A percentile compares a stretch with the other conserved stretches of the same genome.
phyloP scores from a whole-genome alignment of 805 yeast genomes.

The Candida insectorum region DNA sequence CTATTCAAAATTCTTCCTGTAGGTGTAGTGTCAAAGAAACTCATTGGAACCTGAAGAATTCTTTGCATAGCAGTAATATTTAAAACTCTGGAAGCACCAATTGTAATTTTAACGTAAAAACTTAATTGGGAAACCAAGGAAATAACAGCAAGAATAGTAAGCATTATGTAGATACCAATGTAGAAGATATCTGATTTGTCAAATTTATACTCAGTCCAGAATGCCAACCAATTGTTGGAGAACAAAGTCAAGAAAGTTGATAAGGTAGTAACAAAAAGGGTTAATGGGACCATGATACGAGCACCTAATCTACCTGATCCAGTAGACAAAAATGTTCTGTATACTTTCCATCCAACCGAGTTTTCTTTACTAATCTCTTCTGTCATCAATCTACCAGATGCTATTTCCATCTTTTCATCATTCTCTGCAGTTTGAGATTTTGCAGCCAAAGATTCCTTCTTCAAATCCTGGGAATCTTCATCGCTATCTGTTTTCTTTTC shows the following conservation, averaged over 20 bases:
- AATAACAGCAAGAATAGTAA: conserved; percentile 47
- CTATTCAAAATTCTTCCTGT: conserved; percentile 82
- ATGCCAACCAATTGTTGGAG: conserved; percentile 76
- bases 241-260: conserved; percentile 53
- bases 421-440: conserved; percentile 1
- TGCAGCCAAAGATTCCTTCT: neutral
- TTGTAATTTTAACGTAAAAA: conserved; percentile 42
- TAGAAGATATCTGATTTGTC: conserved; percentile 50
- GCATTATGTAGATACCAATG: conserved; percentile 68
- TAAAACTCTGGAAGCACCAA: conserved; percentile 50
- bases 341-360: conserved; percentile 33
- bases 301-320: conserved; percentile 25
- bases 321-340: conserved; percentile 29
- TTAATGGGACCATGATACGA: neutral
- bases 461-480: conserved; percentile 2
- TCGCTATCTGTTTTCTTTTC: conserved; percentile 2
- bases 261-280: conserved; percentile 10
- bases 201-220: conserved; percentile 67
- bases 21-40: conserved; percentile 81
- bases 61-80: conserved; percentile 58
- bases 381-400: conserved; percentile 32
- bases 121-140: conserved; percentile 42
- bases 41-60: conserved; percentile 74
- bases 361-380: conserved; percentile 36
- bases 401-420: conserved; percentile 2